Conservation (phyloP, 1,139 yeast species). For the Candida sp. region DNA sequence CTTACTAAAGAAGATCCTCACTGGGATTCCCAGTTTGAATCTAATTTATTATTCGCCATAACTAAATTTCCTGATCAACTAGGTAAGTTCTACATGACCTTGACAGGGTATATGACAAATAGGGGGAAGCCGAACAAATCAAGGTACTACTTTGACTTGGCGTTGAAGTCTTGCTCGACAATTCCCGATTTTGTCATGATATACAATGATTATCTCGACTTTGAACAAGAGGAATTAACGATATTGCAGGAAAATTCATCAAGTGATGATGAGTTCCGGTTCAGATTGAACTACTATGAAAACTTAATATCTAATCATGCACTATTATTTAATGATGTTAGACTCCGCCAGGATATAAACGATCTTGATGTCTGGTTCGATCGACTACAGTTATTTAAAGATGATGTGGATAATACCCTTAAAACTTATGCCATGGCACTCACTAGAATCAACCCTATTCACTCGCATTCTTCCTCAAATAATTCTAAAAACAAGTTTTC, state of each 20-base stretch:
- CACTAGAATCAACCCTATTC: conserved; percentile 60
- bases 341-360: conserved; percentile 59
- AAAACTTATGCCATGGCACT: conserved; percentile 67
- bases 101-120: conserved; percentile 43
- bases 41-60: conserved; percentile 11
- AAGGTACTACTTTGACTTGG: conserved; percentile 47
- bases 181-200: conserved; percentile 62
- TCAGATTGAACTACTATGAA: conserved; percentile 52
- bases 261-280: conserved; percentile 25
- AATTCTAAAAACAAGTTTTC: conserved; percentile 35
- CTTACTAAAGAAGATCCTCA: neutral
- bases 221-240: conserved; percentile 52
- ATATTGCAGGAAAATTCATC: conserved; percentile 34
- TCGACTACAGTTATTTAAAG: conserved; percentile 41
- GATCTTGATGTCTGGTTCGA: conserved; percentile 68
- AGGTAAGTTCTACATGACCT: conserved; percentile 45
- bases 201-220: conserved; percentile 62
- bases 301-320: conserved; percentile 52
- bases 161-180: conserved; percentile 44
- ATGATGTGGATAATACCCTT: conserved; percentile 39
- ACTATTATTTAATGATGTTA: conserved; percentile 60
- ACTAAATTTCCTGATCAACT: conserved; percentile 59
- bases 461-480: conserved; percentile 30
- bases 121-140: conserved; percentile 36
- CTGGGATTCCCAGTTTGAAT: conserved; percentile 5